These are phyloP conservation scores for Scedosporium aurantiacum DNA, from an alignment of 2,329 filamentous ascomycete genomes.

Conservation along the genomic window DNA sequence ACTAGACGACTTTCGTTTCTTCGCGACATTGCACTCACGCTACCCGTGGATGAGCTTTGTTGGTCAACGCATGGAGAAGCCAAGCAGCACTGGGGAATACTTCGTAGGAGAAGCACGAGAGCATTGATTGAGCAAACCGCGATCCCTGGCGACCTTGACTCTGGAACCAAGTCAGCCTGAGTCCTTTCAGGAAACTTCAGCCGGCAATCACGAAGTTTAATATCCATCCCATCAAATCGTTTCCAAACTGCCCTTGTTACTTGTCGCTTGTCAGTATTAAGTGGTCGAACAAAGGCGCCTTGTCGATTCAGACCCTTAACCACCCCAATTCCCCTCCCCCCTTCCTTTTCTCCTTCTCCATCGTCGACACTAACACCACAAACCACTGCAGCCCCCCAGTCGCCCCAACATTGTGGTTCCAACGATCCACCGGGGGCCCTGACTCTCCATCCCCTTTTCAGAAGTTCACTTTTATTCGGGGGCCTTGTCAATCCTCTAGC, in stretches of 20 bases:
- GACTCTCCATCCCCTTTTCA: slow-evolving; percentile 7
- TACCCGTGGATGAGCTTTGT: background rate
- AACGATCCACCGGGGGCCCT: slow-evolving; percentile 14
- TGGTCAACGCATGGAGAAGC: background rate
- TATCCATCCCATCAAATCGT: background rate
- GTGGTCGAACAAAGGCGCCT: background rate
- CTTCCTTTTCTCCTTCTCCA: background rate
- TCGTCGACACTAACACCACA: slow-evolving; percentile 1
- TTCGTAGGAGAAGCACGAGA: too few species aligned
- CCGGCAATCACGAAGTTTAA: background rate
- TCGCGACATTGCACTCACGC: background rate
- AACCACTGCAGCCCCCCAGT: slow-evolving; percentile 5
- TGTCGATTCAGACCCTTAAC: slow-evolving; percentile 1
- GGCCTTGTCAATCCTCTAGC: slow-evolving; percentile 3
- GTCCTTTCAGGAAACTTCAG: background rate
- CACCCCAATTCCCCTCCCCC: background rate
- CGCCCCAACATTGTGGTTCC: slow-evolving; percentile 23
- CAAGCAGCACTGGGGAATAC: too few species aligned
- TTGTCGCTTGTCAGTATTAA: background rate
- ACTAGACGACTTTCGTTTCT: background rate
- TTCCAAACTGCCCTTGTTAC: background rate
- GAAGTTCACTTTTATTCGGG: background rate
- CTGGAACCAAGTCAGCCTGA: too few species aligned
- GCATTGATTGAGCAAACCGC: too few species aligned
- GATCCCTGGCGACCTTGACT: too few species aligned